Percentiles rank a stretch among this genome's conserved stretches.
Evolutionary conservation across 73 alveolate genomes (phyloP).

Genomic region (Paramecium biaurelia): DNA sequence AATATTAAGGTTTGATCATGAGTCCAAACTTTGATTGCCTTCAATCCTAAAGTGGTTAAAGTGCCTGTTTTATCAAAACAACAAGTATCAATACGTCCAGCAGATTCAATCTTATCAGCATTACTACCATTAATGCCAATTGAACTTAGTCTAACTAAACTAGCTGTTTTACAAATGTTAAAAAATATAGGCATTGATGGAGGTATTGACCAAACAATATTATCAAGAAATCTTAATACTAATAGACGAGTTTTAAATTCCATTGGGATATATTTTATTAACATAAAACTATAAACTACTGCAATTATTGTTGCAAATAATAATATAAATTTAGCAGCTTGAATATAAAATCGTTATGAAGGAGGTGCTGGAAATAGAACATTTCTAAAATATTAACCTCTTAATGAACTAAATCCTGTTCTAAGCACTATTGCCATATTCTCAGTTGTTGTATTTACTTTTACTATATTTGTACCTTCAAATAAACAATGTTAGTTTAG

Average conservation of each 20-base stretch:
- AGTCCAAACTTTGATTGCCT: background rate
- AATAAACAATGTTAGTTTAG: conserved; percentile 6
- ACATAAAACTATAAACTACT: background rate
- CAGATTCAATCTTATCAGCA: conserved; percentile 69
- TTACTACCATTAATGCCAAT: conserved; percentile 67
- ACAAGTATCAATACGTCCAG: conserved; percentile 77
- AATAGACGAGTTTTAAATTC: background rate
- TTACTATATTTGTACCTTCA: conserved; percentile 57
- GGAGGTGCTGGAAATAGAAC: conserved; percentile 70
- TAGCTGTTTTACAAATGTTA: conserved; percentile 61
- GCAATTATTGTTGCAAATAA: conserved; percentile 2
- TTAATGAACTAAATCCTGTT: conserved; percentile 73
- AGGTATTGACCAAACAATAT: conserved; percentile 55
- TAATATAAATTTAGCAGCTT: background rate
- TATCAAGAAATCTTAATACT: conserved; percentile 29
- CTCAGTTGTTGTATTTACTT: background rate
- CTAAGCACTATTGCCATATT: conserved; percentile 65
- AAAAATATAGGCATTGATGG: conserved; percentile 58
- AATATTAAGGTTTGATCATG: background rate
- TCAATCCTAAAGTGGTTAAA: conserved; percentile 33
- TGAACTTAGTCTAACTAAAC: conserved; percentile 65
- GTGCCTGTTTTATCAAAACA: conserved; percentile 77
- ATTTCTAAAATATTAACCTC: conserved; percentile 75
- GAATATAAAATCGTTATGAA: background rate
- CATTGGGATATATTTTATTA: conserved; percentile 21